Conservation (phyloP, 768 basidiomycete species). For the Saitozyma podzolica region DNA sequence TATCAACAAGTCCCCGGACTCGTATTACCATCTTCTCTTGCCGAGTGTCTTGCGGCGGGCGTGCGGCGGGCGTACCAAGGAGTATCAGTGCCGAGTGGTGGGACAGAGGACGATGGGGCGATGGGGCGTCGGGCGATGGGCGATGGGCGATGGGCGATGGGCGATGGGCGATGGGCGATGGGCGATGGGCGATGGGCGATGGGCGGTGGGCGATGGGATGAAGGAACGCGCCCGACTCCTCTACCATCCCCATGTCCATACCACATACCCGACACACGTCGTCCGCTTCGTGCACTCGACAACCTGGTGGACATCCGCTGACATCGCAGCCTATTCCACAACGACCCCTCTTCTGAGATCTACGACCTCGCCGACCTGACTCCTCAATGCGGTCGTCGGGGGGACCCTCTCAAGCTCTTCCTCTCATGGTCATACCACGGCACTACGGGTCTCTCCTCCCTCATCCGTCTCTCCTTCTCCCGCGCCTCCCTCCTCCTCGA, state of each 20-base stretch:
- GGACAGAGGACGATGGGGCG: too few relatives aligned
- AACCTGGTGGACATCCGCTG: neutral
- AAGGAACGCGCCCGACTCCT: neutral
- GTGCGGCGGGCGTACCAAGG: neutral
- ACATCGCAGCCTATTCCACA: slow-evolving; percentile 25
- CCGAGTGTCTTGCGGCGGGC: neutral
- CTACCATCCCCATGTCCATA: neutral
- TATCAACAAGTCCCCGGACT: neutral
- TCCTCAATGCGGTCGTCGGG: slow-evolving; percentile 34
- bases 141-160: too few relatives aligned
- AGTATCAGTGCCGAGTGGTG: too few relatives aligned
- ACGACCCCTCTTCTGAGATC: slow-evolving; percentile 15
- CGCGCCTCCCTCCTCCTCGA: slow-evolving; percentile 20
- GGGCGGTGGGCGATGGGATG: too few relatives aligned
- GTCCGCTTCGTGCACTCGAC: neutral
- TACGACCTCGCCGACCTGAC: slow-evolving; percentile 35
- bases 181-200: too few relatives aligned
- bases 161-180: too few relatives aligned
- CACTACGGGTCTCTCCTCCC: slow-evolving; percentile 10
- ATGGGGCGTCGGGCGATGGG: too few relatives aligned
- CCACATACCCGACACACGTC: neutral
- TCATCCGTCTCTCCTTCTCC: slow-evolving; percentile 19
- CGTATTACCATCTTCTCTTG: neutral
- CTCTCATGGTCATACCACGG: slow-evolving; percentile 34
- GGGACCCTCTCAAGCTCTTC: slow-evolving; percentile 34